Conservation (phyloP, 805 yeast genomes). For the Nakazawaea wickerhamii region DNA sequence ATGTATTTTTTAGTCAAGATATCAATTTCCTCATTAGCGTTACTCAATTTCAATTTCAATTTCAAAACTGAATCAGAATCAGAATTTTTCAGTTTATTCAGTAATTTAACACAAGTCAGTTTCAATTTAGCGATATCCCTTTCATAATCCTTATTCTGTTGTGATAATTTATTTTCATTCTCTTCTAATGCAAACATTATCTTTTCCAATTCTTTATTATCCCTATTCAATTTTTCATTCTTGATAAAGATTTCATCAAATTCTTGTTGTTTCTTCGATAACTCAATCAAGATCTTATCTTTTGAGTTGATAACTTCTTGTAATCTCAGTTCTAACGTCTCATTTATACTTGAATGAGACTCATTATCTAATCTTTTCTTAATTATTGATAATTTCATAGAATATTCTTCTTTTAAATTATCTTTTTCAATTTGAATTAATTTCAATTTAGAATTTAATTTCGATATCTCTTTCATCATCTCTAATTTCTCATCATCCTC, state of each 20-base stretch:
- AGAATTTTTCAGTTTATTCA: slow-evolving; percentile 21
- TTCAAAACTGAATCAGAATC: background rate
- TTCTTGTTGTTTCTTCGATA: slow-evolving; percentile 20
- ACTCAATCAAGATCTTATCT: slow-evolving; percentile 24
- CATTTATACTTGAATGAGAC: slow-evolving; percentile 16
- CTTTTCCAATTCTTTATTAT: slow-evolving; percentile 25
- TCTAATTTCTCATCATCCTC: slow-evolving; percentile 33
- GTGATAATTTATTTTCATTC: slow-evolving; percentile 23
- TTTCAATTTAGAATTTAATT: slow-evolving; percentile 34
- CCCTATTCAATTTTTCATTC: slow-evolving; percentile 20
- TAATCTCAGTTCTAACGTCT: slow-evolving; percentile 30
- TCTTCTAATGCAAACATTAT: slow-evolving; percentile 26
- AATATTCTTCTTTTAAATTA: slow-evolving; percentile 29
- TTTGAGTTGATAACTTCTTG: slow-evolving; percentile 27
- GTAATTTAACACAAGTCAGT: slow-evolving; percentile 27
- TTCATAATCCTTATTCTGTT: slow-evolving; percentile 28
- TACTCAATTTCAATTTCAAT: slow-evolving; percentile 2
- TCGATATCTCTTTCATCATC: slow-evolving; percentile 29
- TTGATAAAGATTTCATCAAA: slow-evolving; percentile 20
- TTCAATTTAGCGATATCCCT: slow-evolving; percentile 22
- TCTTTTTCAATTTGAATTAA: slow-evolving; percentile 33
- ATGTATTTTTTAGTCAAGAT: slow-evolving; percentile 11
- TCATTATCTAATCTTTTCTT: slow-evolving; percentile 25
- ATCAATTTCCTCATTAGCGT: slow-evolving; percentile 13
- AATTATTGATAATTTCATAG: slow-evolving; percentile 29